Evolutionary conservation across 345 rosid species (phyloP).

Genomic region (Isatis tinctoria): DNA sequence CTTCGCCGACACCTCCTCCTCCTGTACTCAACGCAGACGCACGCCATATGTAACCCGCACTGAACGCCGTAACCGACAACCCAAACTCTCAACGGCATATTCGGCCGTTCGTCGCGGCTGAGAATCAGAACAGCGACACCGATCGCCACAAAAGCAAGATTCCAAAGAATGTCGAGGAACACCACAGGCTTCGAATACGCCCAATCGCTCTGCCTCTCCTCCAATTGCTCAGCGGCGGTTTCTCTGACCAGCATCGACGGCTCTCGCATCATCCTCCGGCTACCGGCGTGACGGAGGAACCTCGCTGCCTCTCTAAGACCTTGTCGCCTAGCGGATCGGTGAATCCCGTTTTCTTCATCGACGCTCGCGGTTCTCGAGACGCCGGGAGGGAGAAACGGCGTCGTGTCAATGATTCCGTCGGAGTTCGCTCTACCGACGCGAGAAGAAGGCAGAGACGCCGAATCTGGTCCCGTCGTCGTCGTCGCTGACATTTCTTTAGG

Average conservation of each 20-base stretch:
- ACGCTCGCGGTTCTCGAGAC: conserved; percentile 9
- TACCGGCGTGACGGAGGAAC: conserved; percentile 84
- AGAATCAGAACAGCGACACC: conserved; percentile 54
- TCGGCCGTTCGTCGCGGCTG: conserved; percentile 60
- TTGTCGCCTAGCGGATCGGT: conserved; percentile 53
- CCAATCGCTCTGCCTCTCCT: conserved; percentile 59
- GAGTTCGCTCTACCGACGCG: conserved; percentile 37
- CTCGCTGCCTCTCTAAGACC: conserved; percentile 75
- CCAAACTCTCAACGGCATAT: conserved; percentile 77
- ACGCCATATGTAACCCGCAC: conserved; percentile 69
- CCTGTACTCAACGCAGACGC: conserved; percentile 63
- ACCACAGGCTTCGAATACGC: conserved; percentile 96
- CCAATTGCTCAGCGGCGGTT: conserved; percentile 31
- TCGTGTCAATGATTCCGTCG: conserved; percentile 65
- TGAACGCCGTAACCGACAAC: conserved; percentile 70
- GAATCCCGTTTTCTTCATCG: conserved; percentile 16
- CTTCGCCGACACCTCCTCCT: conserved; percentile 36
- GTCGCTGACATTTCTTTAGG: conserved; percentile 13
- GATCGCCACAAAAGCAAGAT: conserved; percentile 74
- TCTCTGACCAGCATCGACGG: conserved; percentile 34
- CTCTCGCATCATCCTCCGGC: conserved; percentile 71
- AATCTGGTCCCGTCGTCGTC: conserved; percentile 10
- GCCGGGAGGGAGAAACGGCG: conserved; percentile 49
- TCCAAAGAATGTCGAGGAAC: conserved; percentile 77
- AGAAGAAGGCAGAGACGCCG: background rate